phyloP scores from a whole-genome alignment of 2,329 filamentous ascomycete species.

The Monilinia fructigena region DNA sequence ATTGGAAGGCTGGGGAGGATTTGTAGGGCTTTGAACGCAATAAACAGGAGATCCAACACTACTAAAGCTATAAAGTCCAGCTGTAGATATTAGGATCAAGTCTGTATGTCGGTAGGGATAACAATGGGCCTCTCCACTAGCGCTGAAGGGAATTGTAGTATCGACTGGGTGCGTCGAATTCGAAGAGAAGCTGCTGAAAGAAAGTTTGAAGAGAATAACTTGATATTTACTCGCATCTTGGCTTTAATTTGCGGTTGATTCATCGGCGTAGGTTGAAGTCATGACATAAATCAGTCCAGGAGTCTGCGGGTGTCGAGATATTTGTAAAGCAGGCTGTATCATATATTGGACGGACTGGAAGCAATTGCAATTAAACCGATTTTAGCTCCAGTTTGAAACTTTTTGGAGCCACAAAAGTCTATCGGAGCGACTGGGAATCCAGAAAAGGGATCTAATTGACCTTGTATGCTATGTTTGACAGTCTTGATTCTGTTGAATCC shows the following conservation, averaged over 20 bases:
- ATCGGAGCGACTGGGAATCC: not conserved
- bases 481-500: too few species aligned
- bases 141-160: not conserved
- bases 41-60: too few species aligned
- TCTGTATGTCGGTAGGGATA: not conserved
- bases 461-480: not conserved
- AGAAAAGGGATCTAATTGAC: not conserved
- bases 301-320: too few species aligned
- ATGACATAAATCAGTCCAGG: not conserved
- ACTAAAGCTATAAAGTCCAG: not conserved
- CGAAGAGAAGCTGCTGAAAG: not conserved
- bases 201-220: not conserved
- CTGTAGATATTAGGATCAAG: not conserved
- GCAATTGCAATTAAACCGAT: not conserved
- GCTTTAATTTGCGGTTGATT: not conserved
- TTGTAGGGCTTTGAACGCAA: not conserved
- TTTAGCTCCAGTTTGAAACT: not conserved
- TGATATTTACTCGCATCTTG: not conserved
- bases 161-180: not conserved
- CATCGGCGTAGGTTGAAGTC: not conserved
- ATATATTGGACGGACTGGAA: too few species aligned
- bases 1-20: not conserved
- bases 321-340: too few species aligned
- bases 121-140: not conserved
- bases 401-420: not conserved